Conservation (phyloP, 352 stramenopile genomes). For the Saprolegnia diclina region DNA sequence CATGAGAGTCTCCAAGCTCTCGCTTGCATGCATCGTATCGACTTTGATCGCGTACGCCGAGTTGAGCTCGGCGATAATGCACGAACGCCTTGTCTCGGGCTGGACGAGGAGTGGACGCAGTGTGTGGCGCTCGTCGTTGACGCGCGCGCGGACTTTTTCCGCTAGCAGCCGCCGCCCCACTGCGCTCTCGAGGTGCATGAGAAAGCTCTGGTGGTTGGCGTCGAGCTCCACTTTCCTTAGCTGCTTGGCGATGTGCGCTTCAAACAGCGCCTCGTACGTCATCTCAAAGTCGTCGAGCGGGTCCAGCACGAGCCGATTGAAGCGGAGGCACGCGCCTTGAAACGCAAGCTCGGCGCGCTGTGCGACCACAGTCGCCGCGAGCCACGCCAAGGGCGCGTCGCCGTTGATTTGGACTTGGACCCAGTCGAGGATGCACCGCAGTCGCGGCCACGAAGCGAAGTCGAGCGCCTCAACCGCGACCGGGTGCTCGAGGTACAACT, state of each 20-base stretch:
- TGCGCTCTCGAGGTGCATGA: slow-evolving; percentile 15
- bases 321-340: neutral
- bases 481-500: slow-evolving; percentile 10
- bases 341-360: slow-evolving; percentile 5
- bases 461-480: slow-evolving; percentile 20
- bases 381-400: neutral
- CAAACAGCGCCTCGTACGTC: neutral
- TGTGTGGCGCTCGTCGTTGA: slow-evolving; percentile 10
- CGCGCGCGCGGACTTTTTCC: slow-evolving; percentile 8
- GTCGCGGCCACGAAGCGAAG: slow-evolving; percentile 4
- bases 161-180: slow-evolving; percentile 12
- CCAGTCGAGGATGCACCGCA: slow-evolving; percentile 11
- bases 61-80: neutral
- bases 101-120: neutral
- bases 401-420: neutral
- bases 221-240: neutral
- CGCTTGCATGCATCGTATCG: neutral
- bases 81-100: neutral
- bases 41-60: neutral
- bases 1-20: neutral
- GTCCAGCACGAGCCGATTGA: slow-evolving; percentile 20
- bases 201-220: slow-evolving; percentile 21
- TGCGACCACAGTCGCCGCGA: neutral
- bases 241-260: neutral
- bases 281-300: slow-evolving; percentile 17